Evolutionary conservation across 169 alveolate species (phyloP).

Genomic region (Amoebophrya sp.): DNA sequence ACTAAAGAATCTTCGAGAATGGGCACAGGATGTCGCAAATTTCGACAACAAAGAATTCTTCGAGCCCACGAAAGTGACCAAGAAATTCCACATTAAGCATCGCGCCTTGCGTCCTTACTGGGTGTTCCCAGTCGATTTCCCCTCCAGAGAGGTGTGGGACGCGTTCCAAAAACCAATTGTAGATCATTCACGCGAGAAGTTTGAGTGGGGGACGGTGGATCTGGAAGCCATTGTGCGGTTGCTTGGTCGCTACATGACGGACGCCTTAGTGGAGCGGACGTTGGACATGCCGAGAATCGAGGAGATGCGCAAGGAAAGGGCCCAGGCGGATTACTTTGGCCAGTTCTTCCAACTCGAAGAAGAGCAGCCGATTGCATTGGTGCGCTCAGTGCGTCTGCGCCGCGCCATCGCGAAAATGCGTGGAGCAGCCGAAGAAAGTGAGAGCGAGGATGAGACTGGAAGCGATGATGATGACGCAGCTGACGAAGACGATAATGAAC

Average conservation of each 20-base stretch:
- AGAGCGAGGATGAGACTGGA: neutral
- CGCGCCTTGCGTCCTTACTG: conserved; percentile 26
- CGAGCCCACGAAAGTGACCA: neutral
- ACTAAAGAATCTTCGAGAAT: conserved; percentile 27
- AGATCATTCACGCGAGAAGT: conserved; percentile 37
- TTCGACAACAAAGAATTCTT: neutral
- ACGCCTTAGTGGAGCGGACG: neutral
- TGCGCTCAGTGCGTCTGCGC: neutral
- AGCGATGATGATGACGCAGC: too few relatives aligned
- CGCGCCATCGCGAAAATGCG: neutral
- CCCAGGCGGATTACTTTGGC: neutral
- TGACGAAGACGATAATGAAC: too few relatives aligned
- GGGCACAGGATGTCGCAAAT: conserved; percentile 23
- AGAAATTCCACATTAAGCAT: neutral
- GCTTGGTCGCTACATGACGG: conserved; percentile 1
- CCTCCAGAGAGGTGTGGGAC: conserved; percentile 46
- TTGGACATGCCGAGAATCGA: neutral
- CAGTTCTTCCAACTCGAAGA: neutral
- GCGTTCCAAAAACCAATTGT: conserved; percentile 44
- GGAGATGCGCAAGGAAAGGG: neutral
- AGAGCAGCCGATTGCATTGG: neutral
- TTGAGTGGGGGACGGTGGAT: conserved; percentile 46
- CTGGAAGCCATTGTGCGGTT: neutral
- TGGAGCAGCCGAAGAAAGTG: neutral
- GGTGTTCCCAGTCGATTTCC: conserved; percentile 52